Base-by-base conservation (phyloP, 345 rosid species). In the Melaleuca alternifolia region DNA sequence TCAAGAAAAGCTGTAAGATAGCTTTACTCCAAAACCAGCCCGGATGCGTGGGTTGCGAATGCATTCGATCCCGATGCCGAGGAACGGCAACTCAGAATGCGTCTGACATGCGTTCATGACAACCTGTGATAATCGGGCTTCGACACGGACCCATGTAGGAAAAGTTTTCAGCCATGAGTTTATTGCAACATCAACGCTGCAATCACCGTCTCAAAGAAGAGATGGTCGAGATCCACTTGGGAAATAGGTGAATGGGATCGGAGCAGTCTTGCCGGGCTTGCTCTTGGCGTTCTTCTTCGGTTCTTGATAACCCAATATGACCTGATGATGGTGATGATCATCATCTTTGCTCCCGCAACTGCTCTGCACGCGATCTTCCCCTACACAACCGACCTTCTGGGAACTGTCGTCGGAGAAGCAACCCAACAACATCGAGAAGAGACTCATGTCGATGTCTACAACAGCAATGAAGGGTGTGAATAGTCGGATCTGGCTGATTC, bases 361-460 rank as follows among this genome's bases (percentile, higher is more conserved):
- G 23, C 77, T 16, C 44, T 65, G 46, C 11, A 2, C 23, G 5
- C 20, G 44, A 62, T 62, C 77, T 51, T 30, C 83, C 48, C 54
- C 84, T 15, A 2, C 4, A 44, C 84, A 51, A 11, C 53, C 26
- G 24, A 84, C 81, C 71, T 11, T 84, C 44, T 24, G 44, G 8
- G 54, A 84, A 50, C 23, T 30, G n/a, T 28, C 21, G 30, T 48
- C 41, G 2, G 21, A 46, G 50, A 86, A 82, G 85, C 88, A 86
- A 56, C 88, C 85, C 28, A 23, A 9, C 81, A 48, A 62, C 76
- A 51, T 85, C 46, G 86, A 87, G 18, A 88, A 83, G 28, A 86
- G 86, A 84, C 88, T 89, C 91, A 90, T 90, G 48, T 62, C 23
- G 51, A 14, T 12, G 23, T 1, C 41, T 41, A 41, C 41, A 41